Evolutionary conservation across 805 yeast species (phyloP), one percentile per base, ranked within the genome.

Genomic region (Pichia cabralensis): DNA sequence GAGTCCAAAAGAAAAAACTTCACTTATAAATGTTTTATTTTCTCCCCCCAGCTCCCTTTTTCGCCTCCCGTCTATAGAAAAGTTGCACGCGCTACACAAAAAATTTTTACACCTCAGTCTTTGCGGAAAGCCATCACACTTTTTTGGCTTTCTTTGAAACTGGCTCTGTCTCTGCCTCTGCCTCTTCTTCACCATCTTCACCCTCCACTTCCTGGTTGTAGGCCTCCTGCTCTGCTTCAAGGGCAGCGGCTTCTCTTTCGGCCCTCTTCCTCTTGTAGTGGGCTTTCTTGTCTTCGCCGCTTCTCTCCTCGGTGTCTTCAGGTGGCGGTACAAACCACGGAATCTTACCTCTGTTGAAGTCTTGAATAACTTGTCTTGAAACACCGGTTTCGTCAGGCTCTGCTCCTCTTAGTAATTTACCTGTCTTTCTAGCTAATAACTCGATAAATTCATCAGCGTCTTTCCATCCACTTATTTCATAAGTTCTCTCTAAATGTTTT

Each of bases 271-370:
- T 62, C 57, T 69, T 72, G 45, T 64, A 61, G 30, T 60, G 61
- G 3, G 72, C 73, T 55, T 68, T 69, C 52, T 68, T 69, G 49
- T 69, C 79, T 38, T 62, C 77, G 28, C 76, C 82, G 20, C 65
- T 65, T 55, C 71, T 66, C 17, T 58, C 71, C 35, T 70, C 77
- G 18, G 62, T 69, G 42, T 74, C 82, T 46, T 77, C 72, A 27
- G 97, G 96, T 20, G 98, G 98, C 19, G 92, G 76, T 22, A 84
- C 84, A 56, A 89, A 89, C 98, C 98, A 89, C 17, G 98, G 98
- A 36, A 89, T 89, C 52, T 85, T 84, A 42, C 98, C 98, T 60
- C 98, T 74, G 61, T 86, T 89, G 68, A 89, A 89, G 58, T 89
- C 98, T 48, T 85, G 85, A 56, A 89, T 71, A 21, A 89, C 80